Evolutionary conservation across 1,284 basidiomycete genomes (phyloP).

Genomic region (Ceratobasidium sp.): DNA sequence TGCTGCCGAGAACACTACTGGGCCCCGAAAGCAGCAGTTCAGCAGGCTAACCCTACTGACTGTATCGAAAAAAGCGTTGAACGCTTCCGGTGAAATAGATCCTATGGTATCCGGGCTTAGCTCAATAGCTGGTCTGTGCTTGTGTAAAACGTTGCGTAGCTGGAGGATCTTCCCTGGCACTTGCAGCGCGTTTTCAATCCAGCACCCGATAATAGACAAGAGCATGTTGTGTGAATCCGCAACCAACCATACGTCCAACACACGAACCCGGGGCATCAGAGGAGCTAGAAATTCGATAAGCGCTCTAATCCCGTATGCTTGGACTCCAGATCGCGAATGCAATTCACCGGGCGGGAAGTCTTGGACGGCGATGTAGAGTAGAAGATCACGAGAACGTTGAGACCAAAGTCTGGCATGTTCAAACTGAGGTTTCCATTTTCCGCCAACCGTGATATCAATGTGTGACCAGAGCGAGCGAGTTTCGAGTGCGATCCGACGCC

Average conservation of each 20-base stretch:
- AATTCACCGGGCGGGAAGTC: too few relatives aligned
- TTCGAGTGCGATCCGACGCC: background rate
- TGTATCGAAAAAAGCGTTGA: background rate
- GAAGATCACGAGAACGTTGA: background rate
- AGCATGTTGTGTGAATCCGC: background rate
- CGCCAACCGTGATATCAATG: background rate
- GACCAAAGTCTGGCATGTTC: too few relatives aligned
- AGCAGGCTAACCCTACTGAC: background rate
- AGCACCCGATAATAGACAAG: background rate
- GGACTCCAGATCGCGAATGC: too few relatives aligned
- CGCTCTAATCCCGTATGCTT: background rate
- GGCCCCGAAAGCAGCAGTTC: background rate
- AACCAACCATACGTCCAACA: background rate
- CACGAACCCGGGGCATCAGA: background rate
- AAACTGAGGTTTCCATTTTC: too few relatives aligned
- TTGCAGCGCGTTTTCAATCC: background rate
- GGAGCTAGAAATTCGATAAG: background rate
- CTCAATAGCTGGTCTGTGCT: background rate
- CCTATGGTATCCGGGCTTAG: background rate
- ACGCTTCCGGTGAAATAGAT: background rate
- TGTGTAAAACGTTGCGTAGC: background rate
- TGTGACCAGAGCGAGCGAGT: background rate
- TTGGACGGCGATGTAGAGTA: background rate
- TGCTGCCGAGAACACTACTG: background rate
- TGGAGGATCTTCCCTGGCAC: background rate